Conservation (phyloP, 805 yeast species). For the Metahyphopichia silvanorum region DNA sequence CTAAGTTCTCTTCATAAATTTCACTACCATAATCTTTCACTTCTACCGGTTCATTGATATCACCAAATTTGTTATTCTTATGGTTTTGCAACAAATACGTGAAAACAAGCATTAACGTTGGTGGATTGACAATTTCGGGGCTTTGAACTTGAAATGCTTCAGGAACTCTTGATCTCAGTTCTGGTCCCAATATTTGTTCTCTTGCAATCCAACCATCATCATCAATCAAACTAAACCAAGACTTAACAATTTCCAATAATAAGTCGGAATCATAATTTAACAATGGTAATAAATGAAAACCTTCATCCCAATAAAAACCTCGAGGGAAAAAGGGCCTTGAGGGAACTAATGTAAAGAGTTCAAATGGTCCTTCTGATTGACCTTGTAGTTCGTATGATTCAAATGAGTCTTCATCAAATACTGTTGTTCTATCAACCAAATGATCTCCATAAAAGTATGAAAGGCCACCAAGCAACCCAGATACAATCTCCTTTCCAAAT, state of each 20-base stretch:
- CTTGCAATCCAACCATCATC: conserved; percentile 96
- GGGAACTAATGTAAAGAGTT: conserved; percentile 81
- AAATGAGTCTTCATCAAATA: conserved; percentile 67
- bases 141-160: conserved; percentile 78
- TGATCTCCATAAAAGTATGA: conserved; percentile 85
- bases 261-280: conserved; percentile 80
- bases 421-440: conserved; percentile 70
- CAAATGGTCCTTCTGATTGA: conserved; percentile 69
- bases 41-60: conserved; percentile 25
- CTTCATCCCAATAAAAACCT: conserved; percentile 99
- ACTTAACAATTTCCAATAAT: conserved; percentile 71
- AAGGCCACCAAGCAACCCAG: conserved; percentile 86
- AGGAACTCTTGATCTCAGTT: conserved; percentile 87
- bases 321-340: conserved; percentile 93
- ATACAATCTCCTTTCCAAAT: conserved; percentile 76
- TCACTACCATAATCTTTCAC: conserved; percentile 16
- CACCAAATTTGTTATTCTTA: conserved; percentile 14
- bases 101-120: conserved; percentile 79
- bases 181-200: conserved; percentile 90
- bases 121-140: conserved; percentile 92
- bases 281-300: conserved; percentile 85
- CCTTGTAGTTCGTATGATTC: conserved; percentile 53
- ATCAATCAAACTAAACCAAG: conserved; percentile 87
- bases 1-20: conserved; percentile 25
- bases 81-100: conserved; percentile 47